Evolutionary conservation across 2,329 filamentous ascomycete species (phyloP).

Genomic region (Hypoxylon sp.): DNA sequence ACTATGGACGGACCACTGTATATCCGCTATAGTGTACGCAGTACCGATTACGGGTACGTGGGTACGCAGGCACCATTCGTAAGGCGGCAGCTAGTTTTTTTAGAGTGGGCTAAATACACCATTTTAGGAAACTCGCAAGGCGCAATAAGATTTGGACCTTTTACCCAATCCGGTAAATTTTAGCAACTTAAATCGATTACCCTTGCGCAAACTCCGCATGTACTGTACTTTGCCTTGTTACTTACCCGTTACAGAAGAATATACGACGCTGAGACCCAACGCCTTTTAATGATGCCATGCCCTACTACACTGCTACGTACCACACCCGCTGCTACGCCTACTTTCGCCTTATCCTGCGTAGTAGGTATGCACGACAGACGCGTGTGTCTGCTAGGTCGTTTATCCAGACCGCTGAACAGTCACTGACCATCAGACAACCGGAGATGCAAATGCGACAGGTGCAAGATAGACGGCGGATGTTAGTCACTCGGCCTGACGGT

Average conservation of each 20-base stretch:
- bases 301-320: constrained; percentile 36
- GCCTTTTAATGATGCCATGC: constrained; percentile 45
- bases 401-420: constrained; percentile 14
- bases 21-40: constrained; percentile 10
- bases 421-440: constrained; percentile 14
- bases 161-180: constrained; percentile 23
- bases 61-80: constrained; percentile 12
- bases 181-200: constrained; percentile 8
- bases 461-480: constrained; percentile 8
- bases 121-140: constrained; percentile 39
- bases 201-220: constrained; percentile 7
- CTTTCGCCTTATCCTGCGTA: constrained; percentile 16
- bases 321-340: constrained; percentile 30
- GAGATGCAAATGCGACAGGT: constrained; percentile 8
- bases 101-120: constrained; percentile 39
- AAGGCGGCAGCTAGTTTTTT: constrained; percentile 45
- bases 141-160: constrained; percentile 15
- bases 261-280: constrained; percentile 37
- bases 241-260: constrained; percentile 27
- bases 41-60: constrained; percentile 2
- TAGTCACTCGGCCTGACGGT: constrained; percentile 24
- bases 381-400: constrained; percentile 15
- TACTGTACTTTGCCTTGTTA: constrained; percentile 35
- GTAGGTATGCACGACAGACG: constrained; percentile 45
- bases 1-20: constrained; percentile 2